Evolutionary conservation across 495 filamentous ascomycete genomes (phyloP).

Genomic region (Corynascus novoguineensis): DNA sequence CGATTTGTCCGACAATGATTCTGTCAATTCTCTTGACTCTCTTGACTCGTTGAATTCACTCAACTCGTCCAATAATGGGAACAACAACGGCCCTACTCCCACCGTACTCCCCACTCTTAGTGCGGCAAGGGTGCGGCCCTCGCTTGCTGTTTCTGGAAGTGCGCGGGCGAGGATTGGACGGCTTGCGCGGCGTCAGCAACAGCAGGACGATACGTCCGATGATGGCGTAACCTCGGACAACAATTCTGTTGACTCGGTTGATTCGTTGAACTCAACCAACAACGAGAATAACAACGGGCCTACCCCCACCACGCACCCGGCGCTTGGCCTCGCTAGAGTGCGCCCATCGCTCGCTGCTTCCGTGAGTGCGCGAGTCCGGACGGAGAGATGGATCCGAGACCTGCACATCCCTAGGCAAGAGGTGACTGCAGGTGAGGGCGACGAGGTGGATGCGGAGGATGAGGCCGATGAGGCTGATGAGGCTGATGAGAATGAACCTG

Average conservation of each 20-base stretch:
- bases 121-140: neutral
- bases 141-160: neutral
- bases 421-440: neutral
- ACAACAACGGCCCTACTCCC: neutral
- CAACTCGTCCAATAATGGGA: slow-evolving; percentile 1
- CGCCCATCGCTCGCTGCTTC: neutral
- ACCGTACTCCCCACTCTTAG: neutral
- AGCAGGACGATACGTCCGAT: slow-evolving; percentile 4
- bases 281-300: neutral
- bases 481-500: neutral
- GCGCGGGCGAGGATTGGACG: neutral
- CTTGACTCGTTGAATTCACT: slow-evolving; percentile 1
- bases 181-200: slow-evolving; percentile 11
- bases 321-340: neutral
- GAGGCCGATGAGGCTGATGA: slow-evolving; percentile 1
- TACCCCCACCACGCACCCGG: neutral
- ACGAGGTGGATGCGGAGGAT: neutral
- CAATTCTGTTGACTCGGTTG: neutral
- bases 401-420: neutral
- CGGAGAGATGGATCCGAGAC: neutral
- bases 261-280: no score
- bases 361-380: neutral
- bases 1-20: neutral
- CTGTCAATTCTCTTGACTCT: neutral
- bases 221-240: neutral